These are phyloP conservation scores for Malus hybrid DNA, from an alignment of 331 rosid genomes.

Conservation along the genomic window DNA sequence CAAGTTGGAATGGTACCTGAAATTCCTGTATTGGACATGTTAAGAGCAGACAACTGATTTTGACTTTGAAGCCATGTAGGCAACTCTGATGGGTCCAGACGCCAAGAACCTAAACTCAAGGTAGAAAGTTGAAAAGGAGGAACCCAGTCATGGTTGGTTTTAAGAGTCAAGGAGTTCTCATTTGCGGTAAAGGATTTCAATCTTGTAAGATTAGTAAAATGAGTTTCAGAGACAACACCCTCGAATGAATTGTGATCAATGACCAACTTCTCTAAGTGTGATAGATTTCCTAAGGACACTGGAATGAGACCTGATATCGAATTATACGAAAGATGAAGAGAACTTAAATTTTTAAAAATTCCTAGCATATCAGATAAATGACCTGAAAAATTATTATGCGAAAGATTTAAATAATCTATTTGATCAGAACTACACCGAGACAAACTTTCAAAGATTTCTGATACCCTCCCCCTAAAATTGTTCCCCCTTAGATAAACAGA, in stretches of 20 bases:
- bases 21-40: background rate
- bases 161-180: background rate
- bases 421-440: background rate
- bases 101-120: too few species aligned
- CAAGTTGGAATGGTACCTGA: background rate
- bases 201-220: background rate
- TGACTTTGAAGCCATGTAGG: background rate
- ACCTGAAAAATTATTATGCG: background rate
- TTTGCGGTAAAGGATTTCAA: accelerated
- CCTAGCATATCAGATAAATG: background rate
- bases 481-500: accelerated
- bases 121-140: background rate
- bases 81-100: background rate
- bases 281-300: background rate
- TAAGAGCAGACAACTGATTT: accelerated
- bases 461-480: background rate
- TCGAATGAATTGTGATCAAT: background rate
- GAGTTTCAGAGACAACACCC: background rate
- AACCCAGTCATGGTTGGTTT: background rate
- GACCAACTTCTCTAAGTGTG: background rate
- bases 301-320: background rate
- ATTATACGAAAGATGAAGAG: background rate
- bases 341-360: background rate
- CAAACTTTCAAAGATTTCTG: background rate
- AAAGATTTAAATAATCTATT: accelerated